Conservation (phyloP, 2,329 filamentous ascomycete species). For the Colletotrichum neosansevieriae region DNA sequence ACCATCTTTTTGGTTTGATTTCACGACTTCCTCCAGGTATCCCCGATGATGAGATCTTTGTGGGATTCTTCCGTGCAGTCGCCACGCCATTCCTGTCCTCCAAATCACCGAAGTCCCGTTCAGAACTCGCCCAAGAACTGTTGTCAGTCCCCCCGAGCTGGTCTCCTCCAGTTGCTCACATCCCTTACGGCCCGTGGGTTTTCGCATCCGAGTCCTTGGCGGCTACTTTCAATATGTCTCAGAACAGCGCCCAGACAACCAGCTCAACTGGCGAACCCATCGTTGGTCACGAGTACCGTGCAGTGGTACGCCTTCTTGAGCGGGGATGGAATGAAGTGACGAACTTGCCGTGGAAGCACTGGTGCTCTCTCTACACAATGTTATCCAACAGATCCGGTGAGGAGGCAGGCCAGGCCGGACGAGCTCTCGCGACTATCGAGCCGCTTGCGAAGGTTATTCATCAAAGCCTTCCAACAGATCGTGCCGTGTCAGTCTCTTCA, state of each 20-base stretch:
- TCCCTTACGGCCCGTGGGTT: slow-evolving; percentile 64
- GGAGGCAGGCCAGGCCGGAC: slow-evolving; percentile 76
- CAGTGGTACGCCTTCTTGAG: slow-evolving; percentile 75
- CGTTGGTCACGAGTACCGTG: slow-evolving; percentile 76
- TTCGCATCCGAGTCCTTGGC: slow-evolving; percentile 56
- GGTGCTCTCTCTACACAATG: slow-evolving; percentile 68
- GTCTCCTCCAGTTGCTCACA: slow-evolving; percentile 54
- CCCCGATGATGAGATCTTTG: slow-evolving; percentile 59
- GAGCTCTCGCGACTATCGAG: slow-evolving; percentile 76
- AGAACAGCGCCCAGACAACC: slow-evolving; percentile 53
- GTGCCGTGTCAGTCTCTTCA: slow-evolving; percentile 39
- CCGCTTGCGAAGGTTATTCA: slow-evolving; percentile 71
- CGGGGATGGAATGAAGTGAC: slow-evolving; percentile 66
- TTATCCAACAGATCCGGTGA: slow-evolving; percentile 68
- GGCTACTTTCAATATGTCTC: slow-evolving; percentile 49
- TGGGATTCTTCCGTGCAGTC: slow-evolving; percentile 61
- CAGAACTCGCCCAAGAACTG: slow-evolving; percentile 64
- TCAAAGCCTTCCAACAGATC: slow-evolving; percentile 48
- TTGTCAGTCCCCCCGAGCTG: slow-evolving; percentile 57
- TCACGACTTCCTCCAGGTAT: slow-evolving; percentile 62
- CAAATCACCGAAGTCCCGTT: slow-evolving; percentile 57
- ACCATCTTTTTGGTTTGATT: slow-evolving; percentile 74
- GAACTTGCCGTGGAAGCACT: slow-evolving; percentile 59
- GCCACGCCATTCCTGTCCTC: slow-evolving; percentile 70
- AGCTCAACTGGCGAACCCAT: slow-evolving; percentile 58